Base-by-base conservation (phyloP, 805 yeast species). In the Kodamaea nitidulidarum region DNA sequence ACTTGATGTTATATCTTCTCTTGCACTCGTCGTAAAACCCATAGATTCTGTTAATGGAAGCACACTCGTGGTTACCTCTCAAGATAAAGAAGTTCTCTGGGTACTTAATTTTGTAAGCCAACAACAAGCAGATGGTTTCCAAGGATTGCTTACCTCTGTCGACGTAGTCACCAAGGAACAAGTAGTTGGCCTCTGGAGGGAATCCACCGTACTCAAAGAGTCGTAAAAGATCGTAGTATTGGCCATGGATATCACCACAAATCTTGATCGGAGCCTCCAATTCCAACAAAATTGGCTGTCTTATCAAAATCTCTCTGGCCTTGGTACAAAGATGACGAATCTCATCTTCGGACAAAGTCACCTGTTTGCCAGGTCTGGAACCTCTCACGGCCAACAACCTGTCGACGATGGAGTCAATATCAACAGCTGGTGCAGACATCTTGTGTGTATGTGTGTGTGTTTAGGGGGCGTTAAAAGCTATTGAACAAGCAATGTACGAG, bases 171-270 rank as follows among this genome's bases (percentile, higher is more conserved):
- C 98, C 98, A 44, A 91, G 69, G 61, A 91, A 91, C 55, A 91
- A 72, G 70, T 91, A 91, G 71, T 91, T 91, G 14, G 98, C 95
- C 64, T 93, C 98, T 9, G 98, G 98, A 1, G 98, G 98, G 75
- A 93, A 91, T 2, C 98, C 98, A 55, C 98, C 98, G 60, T 91
- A 91, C 71, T 93, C 98, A 57, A 91, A 91, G 54, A 91, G 77
- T 66, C 98, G 84, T 61, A 91, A 76, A 55, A 91, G 78, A 66
- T 91, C 98, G 61, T 91, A 91, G 67, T 93, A 91, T 69, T 91
- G 98, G 42, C 98, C 98, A 65, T 91, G 98, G 57, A 91, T 93
- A 65, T 91, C 98, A 65, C 98, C 98, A 70, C 96, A 88, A 43
- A 84, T 84, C 65, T 88, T 90, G 56, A 91, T 91, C 41, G 98